A percentile compares a stretch with the other conserved stretches of the same genome.
These are phyloP conservation scores for Populus hybrid DNA, from an alignment of 441 rosid species.

Conservation along the genomic window DNA sequence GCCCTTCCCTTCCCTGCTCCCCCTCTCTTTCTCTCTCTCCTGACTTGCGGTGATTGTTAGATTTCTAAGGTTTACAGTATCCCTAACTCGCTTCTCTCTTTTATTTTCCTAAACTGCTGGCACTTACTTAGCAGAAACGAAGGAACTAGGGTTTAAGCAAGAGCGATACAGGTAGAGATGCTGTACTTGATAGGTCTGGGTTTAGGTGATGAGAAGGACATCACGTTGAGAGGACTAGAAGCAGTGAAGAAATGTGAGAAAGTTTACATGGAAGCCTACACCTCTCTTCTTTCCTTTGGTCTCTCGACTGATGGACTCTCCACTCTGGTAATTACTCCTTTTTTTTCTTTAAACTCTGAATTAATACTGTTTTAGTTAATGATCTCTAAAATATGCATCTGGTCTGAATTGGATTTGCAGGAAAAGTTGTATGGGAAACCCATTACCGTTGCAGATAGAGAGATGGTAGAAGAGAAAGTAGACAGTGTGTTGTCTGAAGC, in stretches of 20 bases:
- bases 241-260: constrained; percentile 74
- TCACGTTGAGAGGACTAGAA: constrained; percentile 78
- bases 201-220: constrained; percentile 80
- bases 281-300: constrained; percentile 91
- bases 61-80: not conserved
- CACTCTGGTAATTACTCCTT: constrained; percentile 41
- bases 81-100: not conserved
- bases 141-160: constrained; percentile 14
- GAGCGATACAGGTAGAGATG: constrained; percentile 35
- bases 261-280: constrained; percentile 88
- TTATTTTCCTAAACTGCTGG: not conserved
- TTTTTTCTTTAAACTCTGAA: not conserved
- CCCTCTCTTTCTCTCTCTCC: not conserved
- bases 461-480: constrained; percentile 87
- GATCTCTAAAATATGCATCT: not conserved
- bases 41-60: not conserved
- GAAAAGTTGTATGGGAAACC: constrained; percentile 70
- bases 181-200: constrained; percentile 82
- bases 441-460: constrained; percentile 79
- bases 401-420: constrained; percentile 32
- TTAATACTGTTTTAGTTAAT: not conserved
- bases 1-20: not conserved
- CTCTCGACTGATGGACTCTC: constrained; percentile 76
- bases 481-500: constrained; percentile 62
- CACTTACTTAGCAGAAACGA: not conserved